Base-by-base conservation (phyloP, 2,329 filamentous ascomycete genomes). In the Fusarium subglutinans region DNA sequence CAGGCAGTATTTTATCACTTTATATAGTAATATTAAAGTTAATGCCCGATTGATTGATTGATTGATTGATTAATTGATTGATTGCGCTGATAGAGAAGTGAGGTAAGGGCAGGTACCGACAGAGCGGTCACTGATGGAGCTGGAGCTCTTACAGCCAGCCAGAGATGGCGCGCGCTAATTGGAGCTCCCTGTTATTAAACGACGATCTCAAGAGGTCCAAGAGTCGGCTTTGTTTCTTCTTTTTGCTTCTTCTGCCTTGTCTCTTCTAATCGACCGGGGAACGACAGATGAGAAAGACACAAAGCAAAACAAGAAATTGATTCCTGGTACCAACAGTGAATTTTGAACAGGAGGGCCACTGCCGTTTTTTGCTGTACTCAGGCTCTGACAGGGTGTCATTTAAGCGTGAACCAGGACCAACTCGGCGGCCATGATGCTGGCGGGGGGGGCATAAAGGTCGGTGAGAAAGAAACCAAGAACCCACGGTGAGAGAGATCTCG, bases 91-190 rank as follows among this genome's bases (percentile, higher is more conserved):
- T 33, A 37, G 43, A 66, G 26, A 30, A 37, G 37, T 30, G n/a
- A 50, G 28, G 33, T 35, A 35, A 60, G 45, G 33, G 33, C 14
- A 55, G 56, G 66, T 74, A 70, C 72, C 69, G 72, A 75, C 72
- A 75, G 72, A 70, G 47, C 56, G 72, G 72, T 61, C 70, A 60
- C 70, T 48, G 60, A 47, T 73, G 53, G 54, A 70, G 45, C 53
- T 71, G 55, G 33, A 44, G 70, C 55, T 62, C 60, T 54, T 56
- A 62, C 51, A 61, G n/a, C 44, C 24, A 57, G 48, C 44, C n/a
- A 64, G 54, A 65, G 44, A 68, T 74, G 69, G 71, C 71, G 71
- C 71, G 70, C 71, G 71, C 71, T 74, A 74, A 67, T 59, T 64
- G 44, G 53, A 68, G 71, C 67, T 68, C 57, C 62, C 63, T 72